Evolutionary conservation across 192 early-diverging fungal genomes (phyloP).

Genomic region (Lobulomyces angularis): DNA sequence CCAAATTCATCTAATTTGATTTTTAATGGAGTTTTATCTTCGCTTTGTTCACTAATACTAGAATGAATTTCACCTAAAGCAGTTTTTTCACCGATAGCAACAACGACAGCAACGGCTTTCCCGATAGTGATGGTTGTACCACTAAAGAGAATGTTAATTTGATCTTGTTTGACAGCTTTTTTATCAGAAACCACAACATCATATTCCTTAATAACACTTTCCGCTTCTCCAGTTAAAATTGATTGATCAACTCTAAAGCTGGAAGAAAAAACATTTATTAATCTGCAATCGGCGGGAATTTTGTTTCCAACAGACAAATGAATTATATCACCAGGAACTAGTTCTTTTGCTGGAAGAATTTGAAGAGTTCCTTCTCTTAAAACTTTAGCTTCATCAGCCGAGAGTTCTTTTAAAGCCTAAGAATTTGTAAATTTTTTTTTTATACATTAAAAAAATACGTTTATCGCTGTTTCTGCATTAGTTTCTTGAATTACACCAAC

Average conservation of each 20-base stretch:
- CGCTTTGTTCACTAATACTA: conserved; percentile 68
- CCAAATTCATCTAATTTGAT: conserved; percentile 93
- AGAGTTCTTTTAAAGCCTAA: conserved; percentile 85
- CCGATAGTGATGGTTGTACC: conserved; percentile 91
- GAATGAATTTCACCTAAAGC: conserved; percentile 91
- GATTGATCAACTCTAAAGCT: conserved; percentile 88
- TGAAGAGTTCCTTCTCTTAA: conserved; percentile 57
- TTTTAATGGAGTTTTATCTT: conserved; percentile 93
- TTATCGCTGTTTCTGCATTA: conserved; percentile 94
- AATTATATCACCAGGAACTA: conserved; percentile 97
- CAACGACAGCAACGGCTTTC: conserved; percentile 78
- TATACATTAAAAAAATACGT: conserved; percentile 37
- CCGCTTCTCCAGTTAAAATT: conserved; percentile 89
- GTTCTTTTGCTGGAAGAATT: conserved; percentile 59
- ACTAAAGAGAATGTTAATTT: conserved; percentile 92
- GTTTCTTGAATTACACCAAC: conserved; percentile 95
- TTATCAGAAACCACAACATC: conserved; percentile 43
- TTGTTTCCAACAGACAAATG: conserved; percentile 86
- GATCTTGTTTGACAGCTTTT: conserved; percentile 86
- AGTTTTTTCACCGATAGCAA: conserved; percentile 71
- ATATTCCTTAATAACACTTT: conserved; percentile 74
- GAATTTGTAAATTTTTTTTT: too few species aligned
- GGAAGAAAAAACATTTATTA: conserved; percentile 66
- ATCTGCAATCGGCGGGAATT: conserved; percentile 86
- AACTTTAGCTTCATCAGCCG: conserved; percentile 89